These are phyloP conservation scores for Leccinum laetum DNA, from an alignment of 1,284 basidiomycete genomes.

Conservation along the genomic window DNA sequence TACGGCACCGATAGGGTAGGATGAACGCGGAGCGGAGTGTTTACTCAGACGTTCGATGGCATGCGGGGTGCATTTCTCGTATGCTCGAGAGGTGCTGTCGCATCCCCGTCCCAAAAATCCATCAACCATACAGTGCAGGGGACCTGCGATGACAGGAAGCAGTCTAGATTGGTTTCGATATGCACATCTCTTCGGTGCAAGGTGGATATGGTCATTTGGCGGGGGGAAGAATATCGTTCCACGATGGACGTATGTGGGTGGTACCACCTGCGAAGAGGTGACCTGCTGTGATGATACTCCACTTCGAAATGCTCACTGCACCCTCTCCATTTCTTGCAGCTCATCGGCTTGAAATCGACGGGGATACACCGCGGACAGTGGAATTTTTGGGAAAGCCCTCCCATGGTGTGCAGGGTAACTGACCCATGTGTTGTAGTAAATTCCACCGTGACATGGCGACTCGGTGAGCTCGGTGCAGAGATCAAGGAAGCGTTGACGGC, in stretches of 20 bases:
- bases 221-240: conserved; percentile 26
- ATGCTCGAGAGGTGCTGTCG: neutral
- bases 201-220: conserved; percentile 24
- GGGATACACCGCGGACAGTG: conserved; percentile 28
- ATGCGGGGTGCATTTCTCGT: neutral
- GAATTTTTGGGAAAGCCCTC: neutral
- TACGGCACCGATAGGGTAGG: neutral
- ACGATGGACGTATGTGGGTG: conserved; percentile 22
- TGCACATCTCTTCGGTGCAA: conserved; percentile 15
- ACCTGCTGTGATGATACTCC: neutral
- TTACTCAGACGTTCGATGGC: neutral
- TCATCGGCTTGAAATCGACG: conserved; percentile 28
- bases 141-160: neutral
- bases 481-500: conserved; percentile 18
- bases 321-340: conserved; percentile 7
- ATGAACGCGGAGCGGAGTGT: neutral
- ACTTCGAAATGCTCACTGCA: neutral
- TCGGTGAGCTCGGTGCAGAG: conserved; percentile 21
- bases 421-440: conserved; percentile 2
- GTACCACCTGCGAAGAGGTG: conserved; percentile 24
- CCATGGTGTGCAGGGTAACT: neutral
- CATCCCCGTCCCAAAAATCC: conserved; percentile 6
- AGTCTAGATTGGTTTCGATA: conserved; percentile 16
- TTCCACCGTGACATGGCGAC: conserved; percentile 16
- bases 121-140: neutral